These are phyloP conservation scores for Rubus idaeus DNA, from an alignment of 306 rosid genomes.

Conservation along the genomic window DNA sequence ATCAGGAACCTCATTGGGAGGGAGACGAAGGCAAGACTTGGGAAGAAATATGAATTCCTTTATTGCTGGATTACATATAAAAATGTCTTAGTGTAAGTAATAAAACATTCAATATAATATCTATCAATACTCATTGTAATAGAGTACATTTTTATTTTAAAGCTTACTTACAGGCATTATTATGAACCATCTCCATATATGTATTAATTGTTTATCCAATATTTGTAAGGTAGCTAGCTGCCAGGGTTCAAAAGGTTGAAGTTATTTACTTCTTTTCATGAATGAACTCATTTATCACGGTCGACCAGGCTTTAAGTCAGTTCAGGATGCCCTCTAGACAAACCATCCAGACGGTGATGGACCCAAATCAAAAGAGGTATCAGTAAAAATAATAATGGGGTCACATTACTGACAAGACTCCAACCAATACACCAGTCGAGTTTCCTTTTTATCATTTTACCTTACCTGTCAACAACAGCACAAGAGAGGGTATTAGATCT, in stretches of 20 bases:
- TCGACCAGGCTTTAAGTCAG: not conserved
- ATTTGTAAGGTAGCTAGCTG: not conserved
- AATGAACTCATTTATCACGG: not conserved
- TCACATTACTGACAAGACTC: conserved; percentile 7
- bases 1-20: too few species aligned
- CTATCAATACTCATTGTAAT: not conserved
- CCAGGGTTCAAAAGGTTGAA: not conserved
- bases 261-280: not conserved
- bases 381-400: not conserved
- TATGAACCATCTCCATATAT: not conserved
- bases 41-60: too few species aligned
- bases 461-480: not conserved
- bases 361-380: not conserved
- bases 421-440: not conserved
- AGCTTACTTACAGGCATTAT: too few species aligned
- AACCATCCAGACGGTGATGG: not conserved
- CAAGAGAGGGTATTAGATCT: not conserved
- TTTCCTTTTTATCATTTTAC: not conserved
- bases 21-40: too few species aligned
- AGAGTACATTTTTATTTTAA: not conserved
- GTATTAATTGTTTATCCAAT: not conserved
- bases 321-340: not conserved
- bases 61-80: too few species aligned
- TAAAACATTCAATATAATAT: not conserved
- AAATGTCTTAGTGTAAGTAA: too few species aligned